Base-by-base conservation (phyloP, 2,329 filamentous ascomycete species). In the Hymenoscyphus repandus region DNA sequence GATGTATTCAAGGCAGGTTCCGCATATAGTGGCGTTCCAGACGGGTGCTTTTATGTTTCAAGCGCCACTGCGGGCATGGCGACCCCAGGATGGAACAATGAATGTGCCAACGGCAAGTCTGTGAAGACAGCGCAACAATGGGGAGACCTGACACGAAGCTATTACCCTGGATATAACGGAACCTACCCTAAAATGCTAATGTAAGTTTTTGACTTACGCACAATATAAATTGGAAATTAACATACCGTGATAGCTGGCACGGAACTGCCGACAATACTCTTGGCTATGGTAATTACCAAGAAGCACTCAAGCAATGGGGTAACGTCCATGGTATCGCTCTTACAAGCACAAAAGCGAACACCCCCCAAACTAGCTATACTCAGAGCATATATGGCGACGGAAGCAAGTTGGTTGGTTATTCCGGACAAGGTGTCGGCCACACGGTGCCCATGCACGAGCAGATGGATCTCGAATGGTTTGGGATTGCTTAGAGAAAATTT, bases 261-360 rank as follows among this genome's bases (percentile, higher is more conserved):
- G 67, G 68, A 36, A 62, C 66, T n/a, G 60, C 68, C 15, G 70
- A 74, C 54, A 63, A 48, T 51, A 69, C 64, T 9, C 65, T 74
- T 34, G 60, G 59, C 36, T 69, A 67, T 44, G 62, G 68, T 37
- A 71, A 72, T 59, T 70, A 68, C 59, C 63, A 65, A 49, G 71
- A 74, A 62, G 67, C 67, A 5, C 55, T 74, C 53, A 74, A 74
- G 66, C 69, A 74, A 55, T 74, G 72, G 72, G 69, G 69, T 15
- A 69, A 72, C 44, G 72, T 80, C 13, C 66, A 77, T 5, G 47
- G 44, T 15, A 18, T 57, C 31, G n/a, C 55, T 12, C 64, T 63
- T 31, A 58, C 56, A 2, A 58, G 58, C 43, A 63, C 65, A 17
- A 52, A 57, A 41, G 58, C 63, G 2, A 58, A 63, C 45, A 62